Percentiles rank a stretch among this genome's conserved stretches.
Conservation (phyloP, 768 basidiomycete genomes). For the Chalciporus chontae region DNA sequence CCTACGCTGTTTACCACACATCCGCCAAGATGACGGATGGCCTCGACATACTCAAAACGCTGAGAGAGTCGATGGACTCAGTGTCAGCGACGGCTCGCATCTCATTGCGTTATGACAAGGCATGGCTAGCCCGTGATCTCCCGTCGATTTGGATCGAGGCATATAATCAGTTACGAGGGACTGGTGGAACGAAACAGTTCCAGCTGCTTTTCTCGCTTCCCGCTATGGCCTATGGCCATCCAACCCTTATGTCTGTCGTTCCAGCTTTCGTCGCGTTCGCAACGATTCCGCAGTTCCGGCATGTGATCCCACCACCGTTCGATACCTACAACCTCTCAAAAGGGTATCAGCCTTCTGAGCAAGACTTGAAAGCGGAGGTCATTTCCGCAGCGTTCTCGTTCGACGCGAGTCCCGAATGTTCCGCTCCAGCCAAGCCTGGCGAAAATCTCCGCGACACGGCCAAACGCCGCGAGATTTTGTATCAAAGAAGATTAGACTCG, state of each 20-base stretch:
- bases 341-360: constrained; percentile 1
- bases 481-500: constrained; percentile 41
- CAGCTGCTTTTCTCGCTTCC: constrained; percentile 29
- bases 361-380: constrained; percentile 1
- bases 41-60: neutral
- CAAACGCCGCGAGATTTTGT: constrained; percentile 43
- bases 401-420: constrained; percentile 2
- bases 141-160: constrained; percentile 22
- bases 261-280: constrained; percentile 31
- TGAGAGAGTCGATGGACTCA: neutral
- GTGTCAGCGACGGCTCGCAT: neutral
- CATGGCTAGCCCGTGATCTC: constrained; percentile 24
- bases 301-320: constrained; percentile 9
- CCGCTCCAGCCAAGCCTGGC: neutral
- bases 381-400: constrained; percentile 23
- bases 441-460: neutral
- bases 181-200: constrained; percentile 2
- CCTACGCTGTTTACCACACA: neutral
- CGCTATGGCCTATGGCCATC: constrained; percentile 25
- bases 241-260: constrained; percentile 7
- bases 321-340: constrained; percentile 2
- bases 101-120: constrained; percentile 16
- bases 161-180: constrained; percentile 22
- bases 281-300: neutral
- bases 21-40: neutral